Percentiles rank a stretch among this genome's conserved stretches.
Evolutionary conservation across 352 stramenopile species (phyloP).

Genomic region (Phytophthora gonapodyides): DNA sequence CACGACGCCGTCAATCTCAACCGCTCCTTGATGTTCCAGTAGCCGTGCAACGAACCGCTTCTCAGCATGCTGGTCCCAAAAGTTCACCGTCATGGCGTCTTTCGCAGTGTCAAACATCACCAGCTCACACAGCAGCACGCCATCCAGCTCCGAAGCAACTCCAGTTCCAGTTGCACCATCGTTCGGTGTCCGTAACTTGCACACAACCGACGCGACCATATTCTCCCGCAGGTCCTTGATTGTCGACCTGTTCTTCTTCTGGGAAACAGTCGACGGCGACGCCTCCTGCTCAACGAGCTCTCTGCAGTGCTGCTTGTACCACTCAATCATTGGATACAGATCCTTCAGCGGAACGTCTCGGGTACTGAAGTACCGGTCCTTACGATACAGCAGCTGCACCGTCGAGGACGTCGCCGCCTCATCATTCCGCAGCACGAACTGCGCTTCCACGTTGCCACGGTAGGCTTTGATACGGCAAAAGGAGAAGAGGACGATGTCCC

Average conservation of each 20-base stretch:
- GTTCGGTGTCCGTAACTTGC: conserved; percentile 31
- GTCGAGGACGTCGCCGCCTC: conserved; percentile 36
- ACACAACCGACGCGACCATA: conserved; percentile 58
- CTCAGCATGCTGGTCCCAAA: conserved; percentile 73
- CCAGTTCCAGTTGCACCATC: background rate
- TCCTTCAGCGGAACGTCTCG: conserved; percentile 53
- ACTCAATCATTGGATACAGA: conserved; percentile 71
- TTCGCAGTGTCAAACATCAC: conserved; percentile 45
- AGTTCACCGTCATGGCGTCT: conserved; percentile 55
- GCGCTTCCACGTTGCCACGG: conserved; percentile 55
- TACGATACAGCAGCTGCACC: conserved; percentile 63
- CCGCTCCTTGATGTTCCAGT: conserved; percentile 37
- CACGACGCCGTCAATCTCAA: conserved; percentile 50
- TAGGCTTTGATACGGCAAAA: conserved; percentile 49
- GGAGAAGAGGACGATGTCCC: conserved; percentile 67
- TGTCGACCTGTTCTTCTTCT: conserved; percentile 22
- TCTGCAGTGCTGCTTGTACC: conserved; percentile 62
- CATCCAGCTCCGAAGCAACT: conserved; percentile 36
- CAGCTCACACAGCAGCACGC: conserved; percentile 51
- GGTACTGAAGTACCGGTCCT: conserved; percentile 62
- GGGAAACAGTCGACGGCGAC: background rate
- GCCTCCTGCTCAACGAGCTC: conserved; percentile 34
- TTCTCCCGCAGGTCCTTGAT: conserved; percentile 61
- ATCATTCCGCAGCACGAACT: conserved; percentile 42
- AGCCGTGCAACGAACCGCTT: conserved; percentile 46